Evolutionary conservation across 805 yeast species (phyloP).

Genomic region (Isabelozyma rhagii): DNA sequence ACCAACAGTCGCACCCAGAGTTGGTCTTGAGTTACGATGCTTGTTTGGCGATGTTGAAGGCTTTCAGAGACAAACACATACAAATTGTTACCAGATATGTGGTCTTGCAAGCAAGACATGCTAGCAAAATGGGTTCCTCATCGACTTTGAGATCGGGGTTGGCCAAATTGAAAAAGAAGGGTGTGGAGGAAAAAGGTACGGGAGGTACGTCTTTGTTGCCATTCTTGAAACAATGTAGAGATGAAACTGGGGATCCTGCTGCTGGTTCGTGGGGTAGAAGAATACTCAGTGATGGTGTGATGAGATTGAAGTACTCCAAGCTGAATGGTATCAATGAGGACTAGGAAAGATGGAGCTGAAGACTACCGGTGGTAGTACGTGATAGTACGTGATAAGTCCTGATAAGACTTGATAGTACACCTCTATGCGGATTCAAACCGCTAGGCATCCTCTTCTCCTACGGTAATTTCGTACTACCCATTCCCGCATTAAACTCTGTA

Average conservation of each 20-base stretch:
- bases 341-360: too few species aligned
- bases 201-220: constrained; percentile 94
- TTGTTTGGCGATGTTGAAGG: constrained; percentile 81
- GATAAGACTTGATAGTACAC: too few species aligned
- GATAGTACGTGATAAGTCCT: not conserved
- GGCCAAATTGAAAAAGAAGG: constrained; percentile 48
- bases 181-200: constrained; percentile 71
- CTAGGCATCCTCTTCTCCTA: not conserved
- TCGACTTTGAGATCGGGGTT: constrained; percentile 65
- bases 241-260: constrained; percentile 91
- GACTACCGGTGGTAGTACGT: not conserved
- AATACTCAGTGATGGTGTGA: constrained; percentile 54
- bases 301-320: constrained; percentile 37
- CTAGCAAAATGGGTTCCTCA: constrained; percentile 50
- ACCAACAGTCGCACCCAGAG: constrained; percentile 44
- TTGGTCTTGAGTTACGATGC: constrained; percentile 78
- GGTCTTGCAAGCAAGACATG: constrained; percentile 69
- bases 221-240: constrained; percentile 91
- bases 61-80: constrained; percentile 89
- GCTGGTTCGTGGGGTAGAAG: constrained; percentile 91
- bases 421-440: not conserved
- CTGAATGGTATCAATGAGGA: constrained; percentile 42
- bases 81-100: constrained; percentile 89
- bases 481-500: too few species aligned
- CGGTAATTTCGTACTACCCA: too few species aligned